Conservation (phyloP, 1,284 basidiomycete genomes). For the Rhizopogon parksii region DNA sequence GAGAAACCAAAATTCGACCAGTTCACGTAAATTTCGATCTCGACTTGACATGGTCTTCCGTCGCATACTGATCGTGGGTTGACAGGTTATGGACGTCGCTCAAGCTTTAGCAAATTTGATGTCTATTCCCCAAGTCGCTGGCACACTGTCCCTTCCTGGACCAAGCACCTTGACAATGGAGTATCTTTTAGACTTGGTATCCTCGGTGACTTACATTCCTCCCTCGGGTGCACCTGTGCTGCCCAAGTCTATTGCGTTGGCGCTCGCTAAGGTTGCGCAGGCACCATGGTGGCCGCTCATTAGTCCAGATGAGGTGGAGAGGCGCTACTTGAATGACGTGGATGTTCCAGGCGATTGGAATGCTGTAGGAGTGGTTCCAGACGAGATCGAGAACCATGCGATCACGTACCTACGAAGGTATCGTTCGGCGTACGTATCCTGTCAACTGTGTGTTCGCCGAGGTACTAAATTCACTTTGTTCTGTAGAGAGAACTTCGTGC, state of each 20-base stretch:
- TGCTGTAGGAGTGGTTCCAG: constrained; percentile 62
- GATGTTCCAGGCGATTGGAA: constrained; percentile 61
- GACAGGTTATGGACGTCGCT: constrained; percentile 86
- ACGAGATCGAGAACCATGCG: constrained; percentile 85
- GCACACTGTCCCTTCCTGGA: constrained; percentile 81
- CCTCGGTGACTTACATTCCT: constrained; percentile 73
- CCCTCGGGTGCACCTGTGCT: constrained; percentile 65
- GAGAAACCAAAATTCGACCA: constrained; percentile 81
- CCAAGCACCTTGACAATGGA: constrained; percentile 83
- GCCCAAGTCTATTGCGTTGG: constrained; percentile 69
- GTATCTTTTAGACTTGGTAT: constrained; percentile 79
- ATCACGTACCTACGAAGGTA: constrained; percentile 90
- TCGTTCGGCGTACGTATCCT: constrained; percentile 66
- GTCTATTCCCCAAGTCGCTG: constrained; percentile 51
- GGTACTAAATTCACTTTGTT: constrained; percentile 6
- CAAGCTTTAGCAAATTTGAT: constrained; percentile 83
- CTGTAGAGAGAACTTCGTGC: constrained; percentile 46
- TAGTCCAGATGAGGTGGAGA: constrained; percentile 84
- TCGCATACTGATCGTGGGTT: constrained; percentile 7
- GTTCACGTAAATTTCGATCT: constrained; percentile 65
- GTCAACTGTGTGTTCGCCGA: constrained; percentile 10
- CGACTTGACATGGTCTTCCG: constrained; percentile 3
- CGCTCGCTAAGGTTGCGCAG: constrained; percentile 66
- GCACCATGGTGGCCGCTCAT: constrained; percentile 90
- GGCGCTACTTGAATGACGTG: constrained; percentile 83